Conservation (phyloP, 2,329 filamentous ascomycete species). For the Periconia sp. region DNA sequence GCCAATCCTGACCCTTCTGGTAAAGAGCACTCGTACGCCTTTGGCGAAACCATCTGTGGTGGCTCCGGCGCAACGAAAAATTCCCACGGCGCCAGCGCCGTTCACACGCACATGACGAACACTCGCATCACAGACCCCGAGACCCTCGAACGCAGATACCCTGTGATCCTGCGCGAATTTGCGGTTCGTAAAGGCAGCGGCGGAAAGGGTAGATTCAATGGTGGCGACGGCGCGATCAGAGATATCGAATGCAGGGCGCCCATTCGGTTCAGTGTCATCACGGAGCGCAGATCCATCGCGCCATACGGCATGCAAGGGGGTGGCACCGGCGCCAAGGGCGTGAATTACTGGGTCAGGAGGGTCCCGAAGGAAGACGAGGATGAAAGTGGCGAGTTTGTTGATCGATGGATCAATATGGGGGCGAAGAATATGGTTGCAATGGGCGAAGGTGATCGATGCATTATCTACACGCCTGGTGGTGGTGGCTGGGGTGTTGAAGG, state of each 20-base stretch:
- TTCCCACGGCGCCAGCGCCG: conserved; percentile 30
- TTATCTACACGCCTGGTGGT: conserved; percentile 15
- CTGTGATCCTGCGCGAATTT: conserved; percentile 38
- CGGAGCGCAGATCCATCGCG: conserved; percentile 37
- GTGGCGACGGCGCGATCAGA: conserved; percentile 39
- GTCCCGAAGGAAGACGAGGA: neutral
- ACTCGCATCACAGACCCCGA: conserved; percentile 38
- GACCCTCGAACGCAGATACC: conserved; percentile 41
- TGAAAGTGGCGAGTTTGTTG: neutral
- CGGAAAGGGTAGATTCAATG: conserved; percentile 31
- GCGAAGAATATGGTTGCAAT: conserved; percentile 15
- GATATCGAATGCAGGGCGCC: conserved; percentile 41
- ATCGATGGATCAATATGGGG: conserved; percentile 17
- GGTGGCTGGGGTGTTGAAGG: conserved; percentile 10
- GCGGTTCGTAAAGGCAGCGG: conserved; percentile 32
- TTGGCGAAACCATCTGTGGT: conserved; percentile 40
- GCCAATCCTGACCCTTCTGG: conserved; percentile 25
- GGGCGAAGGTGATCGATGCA: conserved; percentile 12
- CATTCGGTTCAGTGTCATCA: conserved; percentile 41
- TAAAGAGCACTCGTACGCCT: conserved; percentile 24
- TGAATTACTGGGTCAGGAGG: conserved; percentile 31
- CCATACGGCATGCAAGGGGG: conserved; percentile 43
- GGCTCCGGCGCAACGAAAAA: conserved; percentile 37
- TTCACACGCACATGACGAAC: conserved; percentile 38
- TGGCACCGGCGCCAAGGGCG: conserved; percentile 21